These are phyloP conservation scores for Torrubiellomyces zombiae DNA, from an alignment of 2,329 filamentous ascomycete genomes.

Conservation along the genomic window DNA sequence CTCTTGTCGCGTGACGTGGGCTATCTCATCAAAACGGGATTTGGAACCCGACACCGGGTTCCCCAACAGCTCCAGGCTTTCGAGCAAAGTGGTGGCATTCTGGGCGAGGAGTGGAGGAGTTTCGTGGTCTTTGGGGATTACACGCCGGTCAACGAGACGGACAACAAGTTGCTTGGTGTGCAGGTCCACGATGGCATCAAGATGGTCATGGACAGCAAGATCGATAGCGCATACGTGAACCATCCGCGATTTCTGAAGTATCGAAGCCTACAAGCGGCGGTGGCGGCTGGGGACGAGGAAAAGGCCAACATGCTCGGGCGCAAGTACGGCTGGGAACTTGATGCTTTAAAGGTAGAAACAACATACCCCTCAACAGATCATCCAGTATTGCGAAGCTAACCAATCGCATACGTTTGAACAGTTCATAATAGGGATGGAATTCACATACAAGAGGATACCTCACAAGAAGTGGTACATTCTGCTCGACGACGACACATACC, in stretches of 20 bases:
- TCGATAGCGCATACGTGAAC: slow-evolving; percentile 10
- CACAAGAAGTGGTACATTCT: slow-evolving; percentile 43
- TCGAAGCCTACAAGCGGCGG: slow-evolving; percentile 18
- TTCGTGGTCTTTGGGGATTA: slow-evolving; percentile 36
- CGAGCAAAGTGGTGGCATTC: slow-evolving; percentile 12
- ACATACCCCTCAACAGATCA: neutral
- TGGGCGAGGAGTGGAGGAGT: slow-evolving; percentile 20
- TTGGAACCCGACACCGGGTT: slow-evolving; percentile 33
- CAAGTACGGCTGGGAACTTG: slow-evolving; percentile 29
- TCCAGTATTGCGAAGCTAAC: neutral
- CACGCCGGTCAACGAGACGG: slow-evolving; percentile 18
- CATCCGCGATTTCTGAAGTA: slow-evolving; percentile 25
- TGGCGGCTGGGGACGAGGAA: slow-evolving; percentile 20
- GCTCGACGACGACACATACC: slow-evolving; percentile 40
- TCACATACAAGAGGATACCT: slow-evolving; percentile 31
- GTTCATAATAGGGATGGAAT: slow-evolving; percentile 39
- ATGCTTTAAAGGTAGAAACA: slow-evolving; percentile 34
- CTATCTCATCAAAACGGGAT: slow-evolving; percentile 38
- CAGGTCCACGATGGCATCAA: slow-evolving; percentile 25
- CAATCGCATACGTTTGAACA: no score
- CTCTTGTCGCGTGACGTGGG: slow-evolving; percentile 29
- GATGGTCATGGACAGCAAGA: slow-evolving; percentile 16
- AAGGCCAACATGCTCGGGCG: slow-evolving; percentile 20
- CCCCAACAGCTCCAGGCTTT: slow-evolving; percentile 29
- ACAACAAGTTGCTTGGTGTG: slow-evolving; percentile 14